Percentiles rank a stretch among this genome's conserved stretches.
phyloP scores from a whole-genome alignment of 140 eudicot genomes.

The Eryngium alpinum region DNA sequence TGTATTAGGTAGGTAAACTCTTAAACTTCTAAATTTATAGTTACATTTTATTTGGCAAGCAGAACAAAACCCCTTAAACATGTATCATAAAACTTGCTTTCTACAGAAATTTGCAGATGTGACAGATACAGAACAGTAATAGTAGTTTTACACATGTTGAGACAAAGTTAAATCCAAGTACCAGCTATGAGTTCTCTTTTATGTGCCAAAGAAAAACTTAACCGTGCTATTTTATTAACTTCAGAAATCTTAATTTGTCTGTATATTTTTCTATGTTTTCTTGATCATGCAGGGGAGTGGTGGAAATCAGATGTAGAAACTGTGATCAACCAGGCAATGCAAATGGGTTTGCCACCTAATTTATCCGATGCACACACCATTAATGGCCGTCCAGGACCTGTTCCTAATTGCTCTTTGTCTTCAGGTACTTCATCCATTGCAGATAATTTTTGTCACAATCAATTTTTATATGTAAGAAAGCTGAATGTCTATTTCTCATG shows the following conservation, averaged over 20 bases:
- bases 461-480: neutral
- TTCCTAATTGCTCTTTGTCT: constrained; percentile 47
- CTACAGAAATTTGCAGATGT: too few relatives aligned
- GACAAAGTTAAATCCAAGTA: neutral
- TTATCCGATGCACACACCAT: constrained; percentile 82
- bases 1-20: constrained; percentile 34
- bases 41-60: too few relatives aligned
- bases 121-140: too few relatives aligned
- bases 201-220: too few relatives aligned
- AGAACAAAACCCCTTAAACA: too few relatives aligned
- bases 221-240: too few relatives aligned
- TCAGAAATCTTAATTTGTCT: neutral
- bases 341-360: constrained; percentile 65
- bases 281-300: constrained; percentile 62
- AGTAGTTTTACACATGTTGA: too few relatives aligned
- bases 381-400: constrained; percentile 73
- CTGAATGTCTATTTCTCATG: too few relatives aligned
- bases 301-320: constrained; percentile 77
- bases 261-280: neutral
- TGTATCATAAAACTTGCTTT: too few relatives aligned
- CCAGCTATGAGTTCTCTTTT: neutral
- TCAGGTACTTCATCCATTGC: constrained; percentile 30
- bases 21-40: too few relatives aligned
- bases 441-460: neutral
- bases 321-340: constrained; percentile 56